Base-by-base conservation (phyloP, 768 basidiomycete species). In the Chalciporus pseudorubinellus region DNA sequence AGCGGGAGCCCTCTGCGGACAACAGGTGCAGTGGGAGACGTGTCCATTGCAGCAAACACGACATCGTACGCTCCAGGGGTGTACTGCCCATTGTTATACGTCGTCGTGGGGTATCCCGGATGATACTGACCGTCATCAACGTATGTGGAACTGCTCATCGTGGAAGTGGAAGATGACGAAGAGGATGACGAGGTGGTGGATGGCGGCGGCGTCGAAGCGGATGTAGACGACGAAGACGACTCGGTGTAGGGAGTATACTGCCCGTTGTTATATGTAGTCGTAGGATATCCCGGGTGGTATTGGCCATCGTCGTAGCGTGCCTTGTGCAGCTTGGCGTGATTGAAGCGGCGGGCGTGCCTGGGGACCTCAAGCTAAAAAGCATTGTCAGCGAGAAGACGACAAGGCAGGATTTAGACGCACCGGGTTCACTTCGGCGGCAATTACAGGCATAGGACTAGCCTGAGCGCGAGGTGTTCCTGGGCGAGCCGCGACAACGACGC, bases 271-370 rank as follows among this genome's bases (percentile, higher is more conserved):
- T 33, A 43, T 39, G 51, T 50, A 24, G 51, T 46, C 22, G 52
- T 57, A 4, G 63, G 63, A 31, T 38, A 52, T 18, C 58, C 63
- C 1, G 66, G 63, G 26, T 60, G 58, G 33, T 60, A 56, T 20
- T 58, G 52, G 14, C 62, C 57, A 7, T 69, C 45, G 19, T 64
- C 67, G 13, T 18, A 41, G 26, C 56, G 61, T 3, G 53, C 40
- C 34, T 52, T 44, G 46, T 52, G 51, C 18, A 29, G 34, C 36
- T 42, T 44, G 10, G 43, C 44, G 34, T 49, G 60, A 46, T 53
- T 51, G 39, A 59, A 43, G 28, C 51, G 59, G 46, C 57, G 61
- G n/a, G 41, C 43, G 10, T 60, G 53, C 34, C 28, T 51, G 21
- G 43, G 20, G 7, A 21, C 36, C 31, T 50, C 48, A 41, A 8